A percentile compares a stretch with the other conserved stretches of the same genome.
phyloP scores from a whole-genome alignment of 768 basidiomycete species.

The Harrya chromipes region DNA sequence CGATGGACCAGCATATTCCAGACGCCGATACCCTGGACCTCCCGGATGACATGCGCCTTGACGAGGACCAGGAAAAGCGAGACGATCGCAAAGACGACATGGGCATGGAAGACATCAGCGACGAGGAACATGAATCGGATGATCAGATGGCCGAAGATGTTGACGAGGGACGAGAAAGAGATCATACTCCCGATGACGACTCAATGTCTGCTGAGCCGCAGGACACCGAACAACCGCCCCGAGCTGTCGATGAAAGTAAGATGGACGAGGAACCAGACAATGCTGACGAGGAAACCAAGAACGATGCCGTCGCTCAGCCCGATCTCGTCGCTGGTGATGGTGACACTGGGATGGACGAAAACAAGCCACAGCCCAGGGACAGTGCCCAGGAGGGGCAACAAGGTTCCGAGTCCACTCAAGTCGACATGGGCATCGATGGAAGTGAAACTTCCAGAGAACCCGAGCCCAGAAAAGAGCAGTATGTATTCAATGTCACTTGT shows the following conservation, averaged over 20 bases:
- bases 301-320: constrained; percentile 33
- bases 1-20: constrained; percentile 71
- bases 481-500: constrained; percentile 3
- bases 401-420: constrained; percentile 14
- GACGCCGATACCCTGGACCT: constrained; percentile 85
- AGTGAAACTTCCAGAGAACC: constrained; percentile 28
- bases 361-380: constrained; percentile 18
- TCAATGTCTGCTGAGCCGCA: constrained; percentile 20
- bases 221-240: constrained; percentile 21
- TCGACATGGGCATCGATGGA: constrained; percentile 9
- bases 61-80: constrained; percentile 30
- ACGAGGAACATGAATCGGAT: constrained; percentile 24
- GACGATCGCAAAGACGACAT: constrained; percentile 26
- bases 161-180: constrained; percentile 4
- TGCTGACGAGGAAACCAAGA: constrained; percentile 27
- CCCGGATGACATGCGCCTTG: constrained; percentile 81
- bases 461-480: constrained; percentile 11
- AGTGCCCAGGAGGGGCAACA: constrained; percentile 20
- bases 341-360: constrained; percentile 16
- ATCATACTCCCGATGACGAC: constrained; percentile 17
- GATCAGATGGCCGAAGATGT: constrained; percentile 29
- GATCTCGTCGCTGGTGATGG: constrained; percentile 33
- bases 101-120: constrained; percentile 38
- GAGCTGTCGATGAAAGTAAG: constrained; percentile 16
- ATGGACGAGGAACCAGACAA: constrained; percentile 26